phyloP scores from a whole-genome alignment of 768 basidiomycete species.

The Rhodotorula babjevae region DNA sequence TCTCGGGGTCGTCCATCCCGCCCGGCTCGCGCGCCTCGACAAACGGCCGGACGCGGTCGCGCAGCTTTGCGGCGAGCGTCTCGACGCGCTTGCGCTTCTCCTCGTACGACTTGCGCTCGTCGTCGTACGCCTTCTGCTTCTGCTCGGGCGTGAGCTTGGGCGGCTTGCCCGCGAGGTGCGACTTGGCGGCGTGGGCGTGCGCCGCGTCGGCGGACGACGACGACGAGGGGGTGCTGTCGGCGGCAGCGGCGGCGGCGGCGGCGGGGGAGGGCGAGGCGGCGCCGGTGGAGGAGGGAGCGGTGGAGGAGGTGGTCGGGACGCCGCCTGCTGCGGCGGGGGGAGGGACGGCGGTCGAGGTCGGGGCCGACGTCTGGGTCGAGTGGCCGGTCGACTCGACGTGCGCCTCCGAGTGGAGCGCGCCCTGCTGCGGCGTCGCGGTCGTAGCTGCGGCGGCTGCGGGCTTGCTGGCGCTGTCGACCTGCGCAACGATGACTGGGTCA shows the following conservation, averaged over 20 bases:
- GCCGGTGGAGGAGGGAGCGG: background rate
- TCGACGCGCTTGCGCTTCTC: constrained; percentile 73
- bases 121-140: constrained; percentile 71
- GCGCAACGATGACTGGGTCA: too few species aligned
- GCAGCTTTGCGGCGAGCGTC: constrained; percentile 70
- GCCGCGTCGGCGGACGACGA: constrained; percentile 19
- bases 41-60: constrained; percentile 79
- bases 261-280: background rate
- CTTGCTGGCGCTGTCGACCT: background rate
- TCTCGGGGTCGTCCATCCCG: constrained; percentile 68
- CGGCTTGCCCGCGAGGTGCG: constrained; percentile 32
- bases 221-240: background rate
- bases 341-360: background rate
- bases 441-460: background rate
- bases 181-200: constrained; percentile 31
- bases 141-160: constrained; percentile 69
- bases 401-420: constrained; percentile 12
- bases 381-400: constrained; percentile 18
- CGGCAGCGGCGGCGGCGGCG: background rate
- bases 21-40: constrained; percentile 62
- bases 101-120: constrained; percentile 60
- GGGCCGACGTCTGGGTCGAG: background rate
- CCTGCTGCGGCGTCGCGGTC: background rate
- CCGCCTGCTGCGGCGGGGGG: background rate
- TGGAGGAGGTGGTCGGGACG: background rate